phyloP scores from a whole-genome alignment of 352 stramenopile genomes.

The Phytophthora pluvialis region DNA sequence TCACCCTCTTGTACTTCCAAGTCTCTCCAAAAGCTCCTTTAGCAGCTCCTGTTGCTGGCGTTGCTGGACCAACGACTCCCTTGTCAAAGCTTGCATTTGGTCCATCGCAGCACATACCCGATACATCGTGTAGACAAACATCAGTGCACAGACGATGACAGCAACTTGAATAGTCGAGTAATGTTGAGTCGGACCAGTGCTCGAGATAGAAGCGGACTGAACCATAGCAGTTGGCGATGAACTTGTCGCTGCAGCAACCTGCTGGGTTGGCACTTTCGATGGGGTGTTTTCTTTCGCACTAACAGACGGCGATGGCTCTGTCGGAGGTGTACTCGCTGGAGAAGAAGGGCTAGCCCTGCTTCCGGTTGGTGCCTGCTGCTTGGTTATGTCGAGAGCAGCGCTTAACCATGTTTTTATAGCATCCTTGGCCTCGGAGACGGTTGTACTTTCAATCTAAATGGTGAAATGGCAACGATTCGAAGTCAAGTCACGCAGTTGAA shows the following conservation, averaged over 20 bases:
- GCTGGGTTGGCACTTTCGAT: constrained; percentile 1
- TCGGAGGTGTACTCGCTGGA: background rate
- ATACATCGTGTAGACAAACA: constrained; percentile 81
- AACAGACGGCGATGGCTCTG: background rate
- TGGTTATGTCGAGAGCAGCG: constrained; percentile 47
- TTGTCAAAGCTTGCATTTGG: constrained; percentile 66
- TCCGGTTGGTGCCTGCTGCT: constrained; percentile 3
- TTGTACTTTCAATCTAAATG: constrained; percentile 78
- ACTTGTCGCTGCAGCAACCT: background rate
- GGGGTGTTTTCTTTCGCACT: constrained; percentile 1
- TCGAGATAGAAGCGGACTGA: background rate
- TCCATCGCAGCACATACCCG: constrained; percentile 59
- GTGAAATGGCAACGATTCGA: constrained; percentile 1
- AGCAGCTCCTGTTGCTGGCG: constrained; percentile 71
- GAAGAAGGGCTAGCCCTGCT: background rate
- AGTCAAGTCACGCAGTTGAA: background rate
- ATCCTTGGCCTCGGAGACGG: constrained; percentile 76
- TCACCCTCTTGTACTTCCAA: constrained; percentile 31
- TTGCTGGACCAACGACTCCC: constrained; percentile 64
- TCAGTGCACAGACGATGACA: constrained; percentile 55
- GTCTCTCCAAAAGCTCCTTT: constrained; percentile 55
- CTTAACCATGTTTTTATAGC: constrained; percentile 51
- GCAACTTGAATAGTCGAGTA: constrained; percentile 46
- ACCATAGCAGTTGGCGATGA: background rate
- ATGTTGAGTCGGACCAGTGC: constrained; percentile 8